These are phyloP conservation scores for Termitomyces sp. DNA, from an alignment of 768 basidiomycete genomes.

Conservation along the genomic window DNA sequence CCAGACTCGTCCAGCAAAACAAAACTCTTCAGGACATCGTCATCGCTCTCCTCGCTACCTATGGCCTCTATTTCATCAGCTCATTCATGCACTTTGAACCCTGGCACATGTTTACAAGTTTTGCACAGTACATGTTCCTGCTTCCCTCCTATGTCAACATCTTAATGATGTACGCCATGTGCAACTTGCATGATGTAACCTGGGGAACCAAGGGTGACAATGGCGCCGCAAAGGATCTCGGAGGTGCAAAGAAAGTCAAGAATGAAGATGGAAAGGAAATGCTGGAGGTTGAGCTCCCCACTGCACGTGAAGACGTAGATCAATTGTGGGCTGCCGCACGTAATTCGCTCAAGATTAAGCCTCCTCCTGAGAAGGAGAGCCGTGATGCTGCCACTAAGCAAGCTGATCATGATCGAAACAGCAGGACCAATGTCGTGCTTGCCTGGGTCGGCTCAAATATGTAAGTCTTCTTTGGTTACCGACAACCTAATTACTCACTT, in stretches of 20 bases:
- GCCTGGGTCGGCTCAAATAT: conserved; percentile 86
- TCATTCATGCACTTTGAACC: conserved; percentile 91
- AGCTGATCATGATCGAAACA: conserved; percentile 81
- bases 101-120: conserved; percentile 96
- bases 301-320: conserved; percentile 83
- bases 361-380: conserved; percentile 74
- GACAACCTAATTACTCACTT: background rate
- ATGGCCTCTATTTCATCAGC: conserved; percentile 81
- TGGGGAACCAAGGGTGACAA: conserved; percentile 96
- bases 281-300: conserved; percentile 83
- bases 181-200: conserved; percentile 85
- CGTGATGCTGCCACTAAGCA: conserved; percentile 88
- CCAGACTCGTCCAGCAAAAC: conserved; percentile 59
- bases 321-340: conserved; percentile 81
- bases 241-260: conserved; percentile 87
- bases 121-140: conserved; percentile 89
- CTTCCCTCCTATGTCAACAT: conserved; percentile 78
- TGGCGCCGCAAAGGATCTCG: conserved; percentile 81
- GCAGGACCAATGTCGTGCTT: conserved; percentile 80
- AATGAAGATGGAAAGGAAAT: conserved; percentile 81
- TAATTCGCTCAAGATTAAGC: conserved; percentile 61
- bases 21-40: conserved; percentile 80
- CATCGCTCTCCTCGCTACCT: conserved; percentile 73
- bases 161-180: conserved; percentile 94
- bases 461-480: conserved; percentile 33